phyloP scores from a whole-genome alignment of 2,329 filamentous ascomycete genomes.

The Monilinia fructicola region DNA sequence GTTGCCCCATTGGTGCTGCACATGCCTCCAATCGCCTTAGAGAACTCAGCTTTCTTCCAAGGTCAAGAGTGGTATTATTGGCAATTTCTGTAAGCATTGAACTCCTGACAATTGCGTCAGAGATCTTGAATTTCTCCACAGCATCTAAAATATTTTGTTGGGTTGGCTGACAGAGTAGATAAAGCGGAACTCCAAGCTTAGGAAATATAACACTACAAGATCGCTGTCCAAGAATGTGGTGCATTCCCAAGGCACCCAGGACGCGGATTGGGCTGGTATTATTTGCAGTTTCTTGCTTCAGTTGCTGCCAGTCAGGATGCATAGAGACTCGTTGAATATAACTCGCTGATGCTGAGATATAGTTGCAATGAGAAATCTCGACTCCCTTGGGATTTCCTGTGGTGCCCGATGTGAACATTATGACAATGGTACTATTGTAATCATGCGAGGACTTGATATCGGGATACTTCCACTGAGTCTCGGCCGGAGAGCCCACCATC shows the following conservation, averaged over 20 bases:
- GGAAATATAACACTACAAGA: not conserved
- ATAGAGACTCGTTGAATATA: slow-evolving; percentile 12
- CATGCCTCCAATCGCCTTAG: not conserved
- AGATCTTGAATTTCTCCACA: not conserved
- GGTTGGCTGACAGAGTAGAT: not conserved
- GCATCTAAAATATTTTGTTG: not conserved
- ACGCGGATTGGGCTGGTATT: not conserved
- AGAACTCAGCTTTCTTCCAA: not conserved
- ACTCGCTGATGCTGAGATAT: not conserved
- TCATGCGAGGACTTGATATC: not conserved
- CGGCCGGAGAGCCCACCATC: not conserved
- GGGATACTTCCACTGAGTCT: not conserved
- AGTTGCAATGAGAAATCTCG: slow-evolving; percentile 2
- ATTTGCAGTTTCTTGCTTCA: not conserved
- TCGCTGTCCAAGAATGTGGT: slow-evolving; percentile 6
- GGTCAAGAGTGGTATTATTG: not conserved
- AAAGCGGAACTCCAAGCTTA: slow-evolving; percentile 51
- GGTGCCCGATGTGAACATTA: slow-evolving; percentile 9
- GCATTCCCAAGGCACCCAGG: not conserved
- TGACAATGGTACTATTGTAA: slow-evolving; percentile 12
- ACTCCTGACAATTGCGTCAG: not conserved
- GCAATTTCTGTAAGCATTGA: slow-evolving; percentile 4
- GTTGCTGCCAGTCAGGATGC: not conserved
- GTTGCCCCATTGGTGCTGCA: not conserved
- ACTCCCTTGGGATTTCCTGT: not conserved